These are phyloP conservation scores for Colletotrichum aenigma DNA, from an alignment of 2,329 filamentous ascomycete genomes.

Conservation along the genomic window DNA sequence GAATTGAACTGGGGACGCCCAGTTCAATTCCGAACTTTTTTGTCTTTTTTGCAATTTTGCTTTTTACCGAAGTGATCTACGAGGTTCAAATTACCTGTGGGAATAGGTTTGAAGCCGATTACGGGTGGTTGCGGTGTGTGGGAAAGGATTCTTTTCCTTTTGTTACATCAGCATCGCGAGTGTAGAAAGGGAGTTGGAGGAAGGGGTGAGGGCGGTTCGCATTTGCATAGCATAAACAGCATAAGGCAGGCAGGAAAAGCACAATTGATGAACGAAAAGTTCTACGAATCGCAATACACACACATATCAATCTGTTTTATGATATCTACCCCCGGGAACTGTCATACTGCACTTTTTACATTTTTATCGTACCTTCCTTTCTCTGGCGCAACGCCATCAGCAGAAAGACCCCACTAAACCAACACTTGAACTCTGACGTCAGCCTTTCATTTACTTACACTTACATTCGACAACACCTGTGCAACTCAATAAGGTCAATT, in stretches of 20 bases:
- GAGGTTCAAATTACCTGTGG: rapidly evolving
- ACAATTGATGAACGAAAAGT: neutral
- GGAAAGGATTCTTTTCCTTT: neutral
- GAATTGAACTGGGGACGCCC: neutral
- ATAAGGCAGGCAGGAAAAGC: neutral
- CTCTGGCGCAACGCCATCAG: neutral
- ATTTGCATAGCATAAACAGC: neutral
- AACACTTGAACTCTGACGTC: neutral
- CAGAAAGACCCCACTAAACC: neutral
- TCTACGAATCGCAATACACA: neutral
- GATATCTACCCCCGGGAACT: rapidly evolving
- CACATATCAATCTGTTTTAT: neutral
- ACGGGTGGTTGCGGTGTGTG: neutral
- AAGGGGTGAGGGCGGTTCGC: neutral
- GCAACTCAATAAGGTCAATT: neutral
- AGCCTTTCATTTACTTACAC: neutral
- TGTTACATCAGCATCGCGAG: neutral
- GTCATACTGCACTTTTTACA: neutral
- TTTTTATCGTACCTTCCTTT: neutral
- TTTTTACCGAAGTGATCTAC: rapidly evolving
- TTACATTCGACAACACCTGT: neutral
- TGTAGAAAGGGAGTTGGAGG: neutral
- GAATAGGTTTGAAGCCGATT: neutral
- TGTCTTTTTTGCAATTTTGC: neutral
- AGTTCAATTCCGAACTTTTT: neutral